Conservation (phyloP, 176 grass and related monocot species). For the Carex pumila region DNA sequence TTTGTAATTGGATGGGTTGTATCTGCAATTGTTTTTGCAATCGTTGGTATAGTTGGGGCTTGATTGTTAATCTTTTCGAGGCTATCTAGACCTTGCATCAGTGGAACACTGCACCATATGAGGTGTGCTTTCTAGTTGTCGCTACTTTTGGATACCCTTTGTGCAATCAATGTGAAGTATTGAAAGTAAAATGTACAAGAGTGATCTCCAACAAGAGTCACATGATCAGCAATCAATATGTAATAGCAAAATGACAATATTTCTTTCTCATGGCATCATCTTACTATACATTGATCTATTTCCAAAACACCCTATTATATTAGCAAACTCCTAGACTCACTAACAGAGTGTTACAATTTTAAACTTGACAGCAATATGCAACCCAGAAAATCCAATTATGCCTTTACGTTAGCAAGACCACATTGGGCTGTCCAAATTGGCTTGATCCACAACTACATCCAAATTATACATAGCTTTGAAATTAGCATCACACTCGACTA, state of each 20-base stretch:
- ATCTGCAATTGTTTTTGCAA: background rate
- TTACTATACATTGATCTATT: constrained; percentile 13
- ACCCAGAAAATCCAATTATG: constrained; percentile 11
- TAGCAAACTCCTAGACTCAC: background rate
- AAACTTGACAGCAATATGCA: background rate
- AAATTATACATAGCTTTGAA: constrained; percentile 20
- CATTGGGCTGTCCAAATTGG: constrained; percentile 15
- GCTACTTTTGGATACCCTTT: background rate
- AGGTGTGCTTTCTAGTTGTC: background rate
- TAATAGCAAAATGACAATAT: background rate
- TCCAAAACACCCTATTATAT: constrained; percentile 18
- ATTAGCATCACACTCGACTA: constrained; percentile 16
- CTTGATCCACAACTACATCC: constrained; percentile 10
- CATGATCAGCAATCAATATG: background rate
- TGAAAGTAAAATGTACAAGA: background rate
- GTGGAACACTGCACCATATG: background rate
- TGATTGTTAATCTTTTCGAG: background rate
- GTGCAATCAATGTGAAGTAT: background rate
- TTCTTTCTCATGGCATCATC: background rate
- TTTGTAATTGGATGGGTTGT: background rate
- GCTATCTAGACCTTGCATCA: background rate
- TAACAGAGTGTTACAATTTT: background rate
- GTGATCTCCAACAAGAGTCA: background rate
- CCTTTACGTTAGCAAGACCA: constrained; percentile 21
- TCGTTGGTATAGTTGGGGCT: background rate